Conservation (phyloP, 2,329 filamentous ascomycete genomes). For the Verticillium longisporum region DNA sequence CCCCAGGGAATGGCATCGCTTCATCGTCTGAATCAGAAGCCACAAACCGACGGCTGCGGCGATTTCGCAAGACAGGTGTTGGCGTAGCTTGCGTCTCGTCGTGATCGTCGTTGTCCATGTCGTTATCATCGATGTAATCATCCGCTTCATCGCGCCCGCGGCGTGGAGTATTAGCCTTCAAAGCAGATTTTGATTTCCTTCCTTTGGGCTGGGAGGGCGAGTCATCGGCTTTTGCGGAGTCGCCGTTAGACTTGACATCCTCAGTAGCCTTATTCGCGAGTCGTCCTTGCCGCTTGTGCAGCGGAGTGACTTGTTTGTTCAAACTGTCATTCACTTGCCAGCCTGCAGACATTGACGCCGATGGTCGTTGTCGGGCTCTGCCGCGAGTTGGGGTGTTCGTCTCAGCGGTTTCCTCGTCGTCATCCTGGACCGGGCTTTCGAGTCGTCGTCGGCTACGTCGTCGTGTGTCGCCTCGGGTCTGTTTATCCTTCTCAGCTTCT, state of each 20-base stretch:
- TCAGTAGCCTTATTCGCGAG: background rate
- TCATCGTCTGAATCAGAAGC: background rate
- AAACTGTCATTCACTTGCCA: background rate
- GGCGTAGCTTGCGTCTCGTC: background rate
- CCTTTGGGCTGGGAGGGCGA: background rate
- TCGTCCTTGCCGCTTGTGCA: background rate
- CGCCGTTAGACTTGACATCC: background rate
- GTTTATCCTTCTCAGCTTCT: background rate
- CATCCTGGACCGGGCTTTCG: background rate
- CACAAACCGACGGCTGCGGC: background rate
- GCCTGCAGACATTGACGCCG: background rate
- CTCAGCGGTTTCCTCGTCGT: background rate
- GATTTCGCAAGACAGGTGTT: background rate
- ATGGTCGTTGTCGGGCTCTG: background rate
- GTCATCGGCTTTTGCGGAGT: background rate
- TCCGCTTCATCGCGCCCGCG: background rate
- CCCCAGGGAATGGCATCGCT: background rate
- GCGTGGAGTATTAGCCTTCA: background rate
- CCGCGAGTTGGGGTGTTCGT: background rate
- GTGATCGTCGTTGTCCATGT: background rate
- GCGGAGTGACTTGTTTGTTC: background rate
- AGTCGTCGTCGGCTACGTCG: background rate
- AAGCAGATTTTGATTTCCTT: background rate
- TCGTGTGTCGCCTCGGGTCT: background rate
- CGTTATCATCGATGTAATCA: background rate